A percentile compares a stretch with the other conserved stretches of the same genome.
These are phyloP conservation scores for Pilaira anomala DNA, from an alignment of 192 early-diverging fungal species.

Conservation along the genomic window DNA sequence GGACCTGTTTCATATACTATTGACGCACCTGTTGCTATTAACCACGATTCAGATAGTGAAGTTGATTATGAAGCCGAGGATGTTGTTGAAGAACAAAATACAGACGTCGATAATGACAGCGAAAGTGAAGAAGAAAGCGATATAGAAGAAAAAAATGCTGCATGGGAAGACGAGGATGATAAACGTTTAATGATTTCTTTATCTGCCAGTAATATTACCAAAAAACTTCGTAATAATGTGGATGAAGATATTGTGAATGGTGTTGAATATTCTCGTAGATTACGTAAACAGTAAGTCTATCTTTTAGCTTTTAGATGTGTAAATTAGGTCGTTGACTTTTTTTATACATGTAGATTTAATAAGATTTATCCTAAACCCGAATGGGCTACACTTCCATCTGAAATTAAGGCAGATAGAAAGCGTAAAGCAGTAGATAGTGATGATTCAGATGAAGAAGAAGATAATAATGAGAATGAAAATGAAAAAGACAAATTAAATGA, in stretches of 20 bases:
- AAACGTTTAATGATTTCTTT: slow-evolving; percentile 71
- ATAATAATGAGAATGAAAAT: slow-evolving; percentile 44
- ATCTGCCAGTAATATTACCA: slow-evolving; percentile 54
- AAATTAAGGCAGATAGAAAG: slow-evolving; percentile 38
- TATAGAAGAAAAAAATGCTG: slow-evolving; percentile 35
- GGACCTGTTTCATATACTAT: slow-evolving; percentile 20
- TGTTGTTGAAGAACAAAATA: slow-evolving; percentile 35
- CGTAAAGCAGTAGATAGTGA: slow-evolving; percentile 22
- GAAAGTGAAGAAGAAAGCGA: slow-evolving; percentile 21
- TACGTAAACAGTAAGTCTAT: slow-evolving; percentile 76
- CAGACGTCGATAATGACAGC: slow-evolving; percentile 29
- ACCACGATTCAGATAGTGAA: slow-evolving; percentile 39
- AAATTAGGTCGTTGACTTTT: neutral
- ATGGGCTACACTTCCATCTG: slow-evolving; percentile 75
- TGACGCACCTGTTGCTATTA: slow-evolving; percentile 30
- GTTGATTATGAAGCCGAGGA: slow-evolving; percentile 40
- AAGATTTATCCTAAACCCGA: slow-evolving; percentile 81
- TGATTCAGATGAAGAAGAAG: slow-evolving; percentile 40
- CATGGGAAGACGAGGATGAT: slow-evolving; percentile 83
- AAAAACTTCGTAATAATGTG: slow-evolving; percentile 76
- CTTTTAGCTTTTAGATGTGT: neutral
- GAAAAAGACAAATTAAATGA: slow-evolving; percentile 37
- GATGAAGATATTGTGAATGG: slow-evolving; percentile 74
- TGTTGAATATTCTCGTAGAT: slow-evolving; percentile 77
- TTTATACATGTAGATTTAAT: slow-evolving; percentile 49